A percentile compares a stretch with the other conserved stretches of the same genome.
Conservation (phyloP, 345 rosid genomes). For the Salix purpurea region DNA sequence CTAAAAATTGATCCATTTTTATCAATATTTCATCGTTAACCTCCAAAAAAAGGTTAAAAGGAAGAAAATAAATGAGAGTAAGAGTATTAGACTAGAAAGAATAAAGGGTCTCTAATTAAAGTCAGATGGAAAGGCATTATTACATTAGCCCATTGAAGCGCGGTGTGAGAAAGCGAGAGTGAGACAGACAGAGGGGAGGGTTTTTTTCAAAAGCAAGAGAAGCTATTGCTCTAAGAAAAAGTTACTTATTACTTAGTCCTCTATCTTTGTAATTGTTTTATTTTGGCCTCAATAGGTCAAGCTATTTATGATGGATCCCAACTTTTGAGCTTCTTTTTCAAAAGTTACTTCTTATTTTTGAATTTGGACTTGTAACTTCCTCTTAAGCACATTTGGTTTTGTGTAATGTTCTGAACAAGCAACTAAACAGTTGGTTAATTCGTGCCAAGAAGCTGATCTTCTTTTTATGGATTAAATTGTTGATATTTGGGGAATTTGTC, state of each 20-base stretch:
- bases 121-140: too few species aligned
- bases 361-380: background rate
- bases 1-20: too few species aligned
- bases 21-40: too few species aligned
- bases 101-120: background rate
- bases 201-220: background rate
- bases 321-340: background rate
- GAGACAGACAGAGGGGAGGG: background rate
- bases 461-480: background rate
- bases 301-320: background rate
- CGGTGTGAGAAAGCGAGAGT: background rate
- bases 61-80: too few species aligned
- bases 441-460: background rate
- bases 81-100: background rate
- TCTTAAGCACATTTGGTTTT: background rate
- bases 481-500: background rate
- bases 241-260: background rate
- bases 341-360: background rate
- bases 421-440: background rate
- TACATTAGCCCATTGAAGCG: background rate
- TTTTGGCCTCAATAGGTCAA: background rate
- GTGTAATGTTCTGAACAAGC: background rate
- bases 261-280: background rate
- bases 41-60: too few species aligned
- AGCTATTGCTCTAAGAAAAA: too few species aligned